Evolutionary conservation across 768 basidiomycete species (phyloP).

Genomic region (Suillus paluster): DNA sequence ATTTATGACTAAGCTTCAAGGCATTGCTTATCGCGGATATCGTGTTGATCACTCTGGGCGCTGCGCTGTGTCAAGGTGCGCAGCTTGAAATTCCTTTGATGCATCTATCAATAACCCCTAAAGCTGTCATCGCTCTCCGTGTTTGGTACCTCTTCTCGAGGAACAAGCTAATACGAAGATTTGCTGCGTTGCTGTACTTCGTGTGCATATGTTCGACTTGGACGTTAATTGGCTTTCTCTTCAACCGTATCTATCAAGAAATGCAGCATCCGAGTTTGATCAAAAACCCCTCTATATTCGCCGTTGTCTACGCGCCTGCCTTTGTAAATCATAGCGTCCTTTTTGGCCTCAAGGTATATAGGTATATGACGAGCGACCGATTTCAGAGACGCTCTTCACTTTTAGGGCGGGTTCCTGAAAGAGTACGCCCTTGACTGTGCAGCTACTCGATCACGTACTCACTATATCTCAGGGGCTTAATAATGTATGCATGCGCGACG

Average conservation of each 20-base stretch:
- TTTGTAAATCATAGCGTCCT: slow-evolving; percentile 10
- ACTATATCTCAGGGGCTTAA: slow-evolving; percentile 10
- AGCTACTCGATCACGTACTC: neutral
- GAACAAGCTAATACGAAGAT: slow-evolving; percentile 4
- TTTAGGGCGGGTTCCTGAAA: slow-evolving; percentile 10
- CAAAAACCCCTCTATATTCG: neutral
- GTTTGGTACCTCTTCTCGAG: slow-evolving; percentile 16
- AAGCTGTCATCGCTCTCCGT: slow-evolving; percentile 14
- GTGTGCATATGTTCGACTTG: neutral
- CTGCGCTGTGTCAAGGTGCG: slow-evolving; percentile 14
- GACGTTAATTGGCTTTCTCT: neutral
- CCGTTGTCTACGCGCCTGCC: neutral
- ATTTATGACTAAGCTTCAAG: neutral
- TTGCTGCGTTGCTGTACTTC: slow-evolving; percentile 1
- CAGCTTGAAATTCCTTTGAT: neutral
- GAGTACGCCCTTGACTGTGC: slow-evolving; percentile 3
- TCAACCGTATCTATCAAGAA: neutral
- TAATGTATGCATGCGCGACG: slow-evolving; percentile 16
- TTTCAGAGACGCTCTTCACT: slow-evolving; percentile 6
- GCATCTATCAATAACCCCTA: neutral
- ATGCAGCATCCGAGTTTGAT: neutral
- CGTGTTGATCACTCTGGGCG: neutral
- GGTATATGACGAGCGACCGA: slow-evolving; percentile 7
- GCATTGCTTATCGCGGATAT: neutral
- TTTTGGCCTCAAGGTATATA: slow-evolving; percentile 14